Evolutionary conservation across 768 basidiomycete species (phyloP).

Genomic region (Pleurotus salmoneostramineus): DNA sequence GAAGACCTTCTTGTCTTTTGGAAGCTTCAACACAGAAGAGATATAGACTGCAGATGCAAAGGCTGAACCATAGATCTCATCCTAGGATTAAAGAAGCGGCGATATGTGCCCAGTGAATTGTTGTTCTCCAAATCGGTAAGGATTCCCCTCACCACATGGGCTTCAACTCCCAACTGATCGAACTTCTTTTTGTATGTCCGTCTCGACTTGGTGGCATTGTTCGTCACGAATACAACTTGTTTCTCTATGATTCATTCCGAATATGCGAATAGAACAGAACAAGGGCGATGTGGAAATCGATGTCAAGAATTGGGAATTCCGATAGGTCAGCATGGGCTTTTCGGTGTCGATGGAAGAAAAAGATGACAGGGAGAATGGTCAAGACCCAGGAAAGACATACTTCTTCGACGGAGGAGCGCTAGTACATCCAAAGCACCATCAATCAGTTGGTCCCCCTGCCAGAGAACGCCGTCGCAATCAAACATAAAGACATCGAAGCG

Average conservation of each 20-base stretch:
- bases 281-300: not conserved
- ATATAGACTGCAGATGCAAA: conserved; percentile 71
- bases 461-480: conserved; percentile 95
- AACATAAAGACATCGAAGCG: conserved; percentile 93
- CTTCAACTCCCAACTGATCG: conserved; percentile 83
- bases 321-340: not conserved
- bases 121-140: not conserved
- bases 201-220: conserved; percentile 94
- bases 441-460: conserved; percentile 79
- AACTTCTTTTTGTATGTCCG: conserved; percentile 87
- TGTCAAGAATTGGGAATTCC: no score
- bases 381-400: conserved; percentile 38
- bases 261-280: not conserved
- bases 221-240: conserved; percentile 89
- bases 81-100: conserved; percentile 40
- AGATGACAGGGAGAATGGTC: not conserved
- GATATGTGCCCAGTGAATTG: not conserved
- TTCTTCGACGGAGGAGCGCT: conserved; percentile 61
- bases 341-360: no score
- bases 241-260: conserved; percentile 51
- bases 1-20: conserved; percentile 91
- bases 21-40: conserved; percentile 84
- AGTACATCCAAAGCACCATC: conserved; percentile 79
- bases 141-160: conserved; percentile 63
- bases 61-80: conserved; percentile 96